Evolutionary conservation across 495 filamentous ascomycete species (phyloP), one percentile per base, ranked within the genome.

Genomic region (Hypoxylon fragiforme): DNA sequence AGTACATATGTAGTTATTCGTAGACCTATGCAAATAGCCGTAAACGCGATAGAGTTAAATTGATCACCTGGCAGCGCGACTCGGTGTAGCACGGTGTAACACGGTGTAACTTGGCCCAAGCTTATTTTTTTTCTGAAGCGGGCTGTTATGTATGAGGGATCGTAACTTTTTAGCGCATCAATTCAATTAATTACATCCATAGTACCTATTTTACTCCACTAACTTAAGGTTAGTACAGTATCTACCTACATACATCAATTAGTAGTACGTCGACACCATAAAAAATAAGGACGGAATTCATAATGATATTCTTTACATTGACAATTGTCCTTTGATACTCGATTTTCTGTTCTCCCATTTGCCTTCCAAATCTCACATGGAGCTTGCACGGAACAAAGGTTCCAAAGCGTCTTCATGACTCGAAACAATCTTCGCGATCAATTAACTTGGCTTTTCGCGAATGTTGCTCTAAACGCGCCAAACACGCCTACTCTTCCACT

Each of bases 381-480:
- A 63, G 48, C 50, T 55, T 55, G 34, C 39, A 44, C 50, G 67
- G 68, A 63, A 68, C 72, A n/a, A 13, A 54, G 20, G 67, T 59
- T 71, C 62, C 66, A 50, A 63, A 38, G 53, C 64, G 67, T 45
- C 65, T 71, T 73, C 64, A 88, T 88, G 85, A 86, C 85, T 75
- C 75, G 72, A 67, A 80, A 86, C 69, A 86, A 86, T 69, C 71
- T 86, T 44, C 66, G 62, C 54, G 73, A 72, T 60, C 81, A 86
- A 50, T 71, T 85, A 59, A 73, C 74, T 54, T 86, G 83, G 83
- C 76, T 86, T 62, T 64, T 84, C 56, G 66, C 68, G 43, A 71
- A 74, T 63, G 71, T 62, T 53, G 43, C 55, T 43, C 44, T 66
- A 37, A 65, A 52, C 47, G 61, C 63, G 43, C 70, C 70, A 32